These are phyloP conservation scores for Penicillium silybi DNA, from an alignment of 495 filamentous ascomycete genomes.

Conservation along the genomic window DNA sequence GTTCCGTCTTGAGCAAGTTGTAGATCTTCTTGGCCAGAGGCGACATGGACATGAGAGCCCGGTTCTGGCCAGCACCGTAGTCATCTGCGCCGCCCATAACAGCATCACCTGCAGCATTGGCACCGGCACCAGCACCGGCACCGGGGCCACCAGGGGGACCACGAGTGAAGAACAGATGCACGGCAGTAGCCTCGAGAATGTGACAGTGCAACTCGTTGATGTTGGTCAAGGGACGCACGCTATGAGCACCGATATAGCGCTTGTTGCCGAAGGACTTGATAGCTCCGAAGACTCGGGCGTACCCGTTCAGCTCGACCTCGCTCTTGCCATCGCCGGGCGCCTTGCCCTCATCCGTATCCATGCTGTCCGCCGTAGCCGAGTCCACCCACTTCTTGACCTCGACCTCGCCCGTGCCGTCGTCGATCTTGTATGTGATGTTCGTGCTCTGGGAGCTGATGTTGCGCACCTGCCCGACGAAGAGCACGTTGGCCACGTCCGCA, in stretches of 20 bases:
- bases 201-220: conserved; percentile 91
- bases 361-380: conserved; percentile 45
- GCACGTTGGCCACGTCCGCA: conserved; percentile 57
- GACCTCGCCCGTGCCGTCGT: conserved; percentile 89
- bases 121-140: conserved; percentile 22
- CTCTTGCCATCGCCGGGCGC: conserved; percentile 31
- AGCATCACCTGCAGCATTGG: conserved; percentile 33
- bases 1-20: conserved; percentile 55
- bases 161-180: conserved; percentile 82
- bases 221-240: conserved; percentile 72
- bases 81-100: conserved; percentile 41
- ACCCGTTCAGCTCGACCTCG: conserved; percentile 61
- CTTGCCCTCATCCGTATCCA: conserved; percentile 43
- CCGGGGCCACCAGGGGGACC: conserved; percentile 53
- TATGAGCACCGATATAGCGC: conserved; percentile 73
- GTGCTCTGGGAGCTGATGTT: conserved; percentile 81
- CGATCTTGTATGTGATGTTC: conserved; percentile 86
- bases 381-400: conserved; percentile 95
- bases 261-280: conserved; percentile 76
- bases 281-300: conserved; percentile 77
- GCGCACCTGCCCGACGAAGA: conserved; percentile 85
- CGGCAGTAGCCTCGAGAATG: conserved; percentile 79
- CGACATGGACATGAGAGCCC: conserved; percentile 47
- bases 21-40: conserved; percentile 62
- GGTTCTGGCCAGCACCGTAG: conserved; percentile 21